These are phyloP conservation scores for Suillus sp. DNA, from an alignment of 768 basidiomycete genomes.

Conservation along the genomic window DNA sequence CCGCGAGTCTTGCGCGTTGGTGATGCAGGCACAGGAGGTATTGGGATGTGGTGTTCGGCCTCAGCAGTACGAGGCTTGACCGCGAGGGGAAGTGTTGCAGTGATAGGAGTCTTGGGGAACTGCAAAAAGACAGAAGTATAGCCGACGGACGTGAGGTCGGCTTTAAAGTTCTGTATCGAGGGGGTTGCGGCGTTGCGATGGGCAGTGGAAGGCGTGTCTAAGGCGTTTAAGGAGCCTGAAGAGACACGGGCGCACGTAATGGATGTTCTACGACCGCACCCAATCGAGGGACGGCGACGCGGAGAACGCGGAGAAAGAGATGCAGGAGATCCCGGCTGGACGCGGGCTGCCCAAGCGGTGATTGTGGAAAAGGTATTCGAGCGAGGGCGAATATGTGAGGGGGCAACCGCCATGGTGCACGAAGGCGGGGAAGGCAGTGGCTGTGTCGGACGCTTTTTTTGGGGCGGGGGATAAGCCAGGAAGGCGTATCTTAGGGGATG, in stretches of 20 bases:
- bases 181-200: conserved; percentile 38
- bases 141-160: conserved; percentile 61
- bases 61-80: conserved; percentile 14
- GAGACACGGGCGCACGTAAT: conserved; percentile 40
- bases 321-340: conserved; percentile 70
- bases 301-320: conserved; percentile 44
- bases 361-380: conserved; percentile 54
- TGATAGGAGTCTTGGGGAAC: conserved; percentile 50
- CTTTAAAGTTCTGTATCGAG: conserved; percentile 46
- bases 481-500: conserved; percentile 40
- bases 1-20: conserved; percentile 27
- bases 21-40: conserved; percentile 15
- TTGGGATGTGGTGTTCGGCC: conserved; percentile 22
- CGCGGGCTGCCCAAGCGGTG: conserved; percentile 60
- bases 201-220: conserved; percentile 42
- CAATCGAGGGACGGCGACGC: conserved; percentile 37
- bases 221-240: conserved; percentile 48
- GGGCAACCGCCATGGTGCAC: background rate
- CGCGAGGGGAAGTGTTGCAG: conserved; percentile 21
- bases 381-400: conserved; percentile 30
- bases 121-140: conserved; percentile 70
- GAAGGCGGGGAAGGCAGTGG: conserved; percentile 32
- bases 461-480: conserved; percentile 41
- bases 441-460: conserved; percentile 37
- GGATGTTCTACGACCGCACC: conserved; percentile 34